Evolutionary conservation across 108 stramenopile species (phyloP), one percentile per base, ranked within the genome.

Genomic region (Pinguiococcus pyrenoidosus): DNA sequence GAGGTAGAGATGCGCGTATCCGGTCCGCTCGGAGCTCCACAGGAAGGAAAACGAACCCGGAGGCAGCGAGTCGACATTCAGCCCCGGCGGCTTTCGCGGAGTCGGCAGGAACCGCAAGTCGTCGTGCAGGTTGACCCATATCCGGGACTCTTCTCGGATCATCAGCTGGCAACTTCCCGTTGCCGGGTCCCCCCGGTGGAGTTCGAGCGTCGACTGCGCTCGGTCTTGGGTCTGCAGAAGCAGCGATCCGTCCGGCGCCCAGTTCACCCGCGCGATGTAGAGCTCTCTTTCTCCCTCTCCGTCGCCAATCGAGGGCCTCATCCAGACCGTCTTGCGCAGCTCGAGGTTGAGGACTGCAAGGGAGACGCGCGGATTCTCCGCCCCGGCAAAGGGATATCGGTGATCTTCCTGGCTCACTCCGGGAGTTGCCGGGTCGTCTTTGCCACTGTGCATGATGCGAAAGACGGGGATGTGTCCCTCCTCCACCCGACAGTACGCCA

Each of bases 121-220:
- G 49, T 89, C 76, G 54, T 92, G 78, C 32, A 92, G 75, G 56
- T 92, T 92, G 41, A 92, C 79, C 91, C 91, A 92, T 8, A 75
- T 27, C 37, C 80, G 69, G 13, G 69, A 71, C 37, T 59, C 62
- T 59, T 91, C 89, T 29, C 74, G 65, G 17, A 81, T 43, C 46
- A 91, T 38, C 9, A 80, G 59, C 4, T 47, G 35, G 7, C 61
- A 25, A 16, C 14, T 17, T 24, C 66, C 59, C 37, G 68, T 34
- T 58, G 66, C 32, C 49, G 79, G 29, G 54, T 84, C 73, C 33
- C 79, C 58, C 12, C 74, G 56, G 3, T 65, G 49, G 16, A 87
- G 54, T 3, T 71, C 68, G 12, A 86, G 69, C 46, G 61, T 51
- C 22, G 66, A 69, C 66, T 92, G 90, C 6, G 56, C 67, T 14